Conservation (phyloP, 2,329 filamentous ascomycete genomes). For the Claviceps purpurea region DNA sequence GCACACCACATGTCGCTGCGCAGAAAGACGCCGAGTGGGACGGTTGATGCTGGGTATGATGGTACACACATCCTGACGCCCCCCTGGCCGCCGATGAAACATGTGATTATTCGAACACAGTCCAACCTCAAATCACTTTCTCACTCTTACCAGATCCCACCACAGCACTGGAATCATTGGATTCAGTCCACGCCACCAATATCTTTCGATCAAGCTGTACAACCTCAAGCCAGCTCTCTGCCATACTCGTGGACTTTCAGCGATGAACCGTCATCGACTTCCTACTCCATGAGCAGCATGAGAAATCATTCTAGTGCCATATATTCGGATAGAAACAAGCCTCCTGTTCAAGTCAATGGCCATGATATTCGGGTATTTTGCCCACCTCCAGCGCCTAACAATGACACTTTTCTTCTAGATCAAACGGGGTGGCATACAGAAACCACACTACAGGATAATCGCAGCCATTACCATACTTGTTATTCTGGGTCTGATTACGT, state of each 20-base stretch:
- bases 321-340: constrained; percentile 14
- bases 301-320: constrained; percentile 7
- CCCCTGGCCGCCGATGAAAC: constrained; percentile 66
- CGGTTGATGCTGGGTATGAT: constrained; percentile 82
- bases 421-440: constrained; percentile 13
- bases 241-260: not conserved
- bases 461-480: constrained; percentile 1
- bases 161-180: constrained; percentile 3
- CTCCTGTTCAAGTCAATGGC: constrained; percentile 22
- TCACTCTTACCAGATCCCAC: constrained; percentile 5
- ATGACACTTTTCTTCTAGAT: constrained; percentile 18
- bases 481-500: not conserved
- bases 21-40: constrained; percentile 90
- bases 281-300: not conserved
- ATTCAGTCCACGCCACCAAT: constrained; percentile 4
- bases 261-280: not conserved
- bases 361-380: constrained; percentile 26
- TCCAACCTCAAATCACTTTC: constrained; percentile 10
- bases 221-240: not conserved
- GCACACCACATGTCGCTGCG: constrained; percentile 26
- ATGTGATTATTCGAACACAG: constrained; percentile 59
- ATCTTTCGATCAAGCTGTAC: not conserved
- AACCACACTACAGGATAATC: constrained; percentile 5
- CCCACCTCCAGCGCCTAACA: constrained; percentile 20
- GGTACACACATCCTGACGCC: constrained; percentile 62